A percentile compares a stretch with the other conserved stretches of the same genome.
Conservation (phyloP, 129 eudicot species). For the Oenanthe sinensis region DNA sequence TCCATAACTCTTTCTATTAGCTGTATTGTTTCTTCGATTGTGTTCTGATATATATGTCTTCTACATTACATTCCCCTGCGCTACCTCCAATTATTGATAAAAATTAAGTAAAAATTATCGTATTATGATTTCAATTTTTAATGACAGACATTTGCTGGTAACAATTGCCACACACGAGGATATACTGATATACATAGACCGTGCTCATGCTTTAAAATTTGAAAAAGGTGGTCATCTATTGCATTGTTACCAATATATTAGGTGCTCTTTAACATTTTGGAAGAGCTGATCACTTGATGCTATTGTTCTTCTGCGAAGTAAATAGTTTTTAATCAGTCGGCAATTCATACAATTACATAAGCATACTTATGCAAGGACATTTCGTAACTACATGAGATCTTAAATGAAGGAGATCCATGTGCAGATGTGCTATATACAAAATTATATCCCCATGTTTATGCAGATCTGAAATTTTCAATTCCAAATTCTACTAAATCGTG, state of each 20-base stretch:
- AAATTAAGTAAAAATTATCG: no score
- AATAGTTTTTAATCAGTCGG: background rate
- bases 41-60: background rate
- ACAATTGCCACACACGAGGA: no score
- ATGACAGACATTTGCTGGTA: no score
- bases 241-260: no score
- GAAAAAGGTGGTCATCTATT: no score
- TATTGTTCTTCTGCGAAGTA: background rate
- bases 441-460: background rate
- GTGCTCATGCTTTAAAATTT: no score
- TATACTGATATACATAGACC: no score
- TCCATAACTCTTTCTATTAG: background rate
- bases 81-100: no score
- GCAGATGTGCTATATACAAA: background rate
- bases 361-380: background rate
- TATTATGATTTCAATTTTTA: no score
- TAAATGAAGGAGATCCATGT: constrained; percentile 7
- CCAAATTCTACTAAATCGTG: background rate
- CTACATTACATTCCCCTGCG: no score
- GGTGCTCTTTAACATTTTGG: background rate
- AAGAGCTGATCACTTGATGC: background rate
- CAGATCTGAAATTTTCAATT: background rate
- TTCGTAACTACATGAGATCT: background rate
- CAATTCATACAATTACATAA: background rate
- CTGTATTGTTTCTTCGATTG: background rate